Evolutionary conservation across 345 rosid species (phyloP), one percentile per base, ranked within the genome.

Genomic region (Hevea brasiliensis): DNA sequence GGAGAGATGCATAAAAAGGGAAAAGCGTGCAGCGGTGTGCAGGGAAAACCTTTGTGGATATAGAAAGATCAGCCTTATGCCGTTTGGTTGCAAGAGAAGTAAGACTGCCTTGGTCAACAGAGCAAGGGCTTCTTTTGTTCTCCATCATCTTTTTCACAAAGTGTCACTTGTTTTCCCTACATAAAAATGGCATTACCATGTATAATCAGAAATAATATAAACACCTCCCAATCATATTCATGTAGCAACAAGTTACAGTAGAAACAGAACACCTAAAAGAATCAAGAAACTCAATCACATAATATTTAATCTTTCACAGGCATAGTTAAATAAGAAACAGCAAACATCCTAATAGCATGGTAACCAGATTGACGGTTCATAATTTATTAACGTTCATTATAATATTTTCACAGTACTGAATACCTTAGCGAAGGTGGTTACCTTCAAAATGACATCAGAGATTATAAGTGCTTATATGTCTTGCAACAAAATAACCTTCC

Each of bases 1-100:
- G 55, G 26, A 23, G 20, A 27, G 17, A 65, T 13, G 21, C 23
- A 3, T 2, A 12, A 11, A 59, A 26, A 73, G 42, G 47, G 17
- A 4, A 61, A 17, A 67, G 50, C 26, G 47, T 32, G 37, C 37
- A 32, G 2, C n/a, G n/a, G n/a, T n/a, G n/a, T n/a, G n/a, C n/a
- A n/a, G 37, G 37, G 37, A 32, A 48, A 73, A 92, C 99, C 99
- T 92, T 95, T 69, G 89, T 70, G 26, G 92, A 85, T 74, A 89
- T 84, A 27, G 96, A 85, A 73, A 88, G 79, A 72, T 85, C 89
- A 51, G 92, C 79, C 84, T 92, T 95, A 48, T 88, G 98, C 37
- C 95, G 88, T 77, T 95, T 95, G 53, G 89, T 71, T 48, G 86
- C 80, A 23, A 90, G 86, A 71, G 89, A 74, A 64, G 84, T 76